Percentiles rank a stretch among this genome's conserved stretches.
Conservation (phyloP, 1,284 basidiomycete species). For the Cutaneotrichosporon mucoides region DNA sequence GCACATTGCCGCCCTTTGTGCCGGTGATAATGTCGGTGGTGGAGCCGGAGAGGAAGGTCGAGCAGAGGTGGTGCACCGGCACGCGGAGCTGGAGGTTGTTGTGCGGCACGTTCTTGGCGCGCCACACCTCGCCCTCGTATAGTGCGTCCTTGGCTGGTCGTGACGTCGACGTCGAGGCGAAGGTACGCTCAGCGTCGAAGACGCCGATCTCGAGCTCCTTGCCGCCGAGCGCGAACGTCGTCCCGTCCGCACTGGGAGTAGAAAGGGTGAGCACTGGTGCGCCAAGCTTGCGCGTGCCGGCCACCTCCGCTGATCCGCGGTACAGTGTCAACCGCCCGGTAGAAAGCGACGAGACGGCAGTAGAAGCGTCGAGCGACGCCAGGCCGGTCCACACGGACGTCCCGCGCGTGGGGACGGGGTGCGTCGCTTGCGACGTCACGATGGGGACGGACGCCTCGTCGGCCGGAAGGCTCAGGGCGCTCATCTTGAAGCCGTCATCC, state of each 20-base stretch:
- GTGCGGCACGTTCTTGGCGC: slow-evolving; percentile 56
- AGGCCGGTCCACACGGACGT: slow-evolving; percentile 18
- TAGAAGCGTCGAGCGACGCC: slow-evolving; percentile 19
- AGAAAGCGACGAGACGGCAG: slow-evolving; percentile 39
- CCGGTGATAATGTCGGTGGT: slow-evolving; percentile 61
- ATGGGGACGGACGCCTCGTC: slow-evolving; percentile 12
- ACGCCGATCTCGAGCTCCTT: slow-evolving; percentile 82
- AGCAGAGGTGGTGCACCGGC: slow-evolving; percentile 71
- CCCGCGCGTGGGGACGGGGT: slow-evolving; percentile 9
- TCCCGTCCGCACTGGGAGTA: slow-evolving; percentile 51
- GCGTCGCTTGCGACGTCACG: slow-evolving; percentile 10
- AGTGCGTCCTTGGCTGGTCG: slow-evolving; percentile 53
- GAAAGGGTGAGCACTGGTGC: slow-evolving; percentile 46
- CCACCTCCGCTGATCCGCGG: slow-evolving; percentile 3
- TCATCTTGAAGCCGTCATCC: slow-evolving; percentile 39
- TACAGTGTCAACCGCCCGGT: slow-evolving; percentile 37
- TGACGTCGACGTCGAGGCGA: slow-evolving; percentile 37
- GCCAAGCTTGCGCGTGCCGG: slow-evolving; percentile 11
- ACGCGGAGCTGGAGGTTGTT: slow-evolving; percentile 73
- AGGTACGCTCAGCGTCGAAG: slow-evolving; percentile 71
- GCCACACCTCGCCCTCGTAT: slow-evolving; percentile 57
- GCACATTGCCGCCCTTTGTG: slow-evolving; percentile 69
- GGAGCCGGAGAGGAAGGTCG: slow-evolving; percentile 51
- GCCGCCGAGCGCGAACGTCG: slow-evolving; percentile 72
- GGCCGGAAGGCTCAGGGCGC: slow-evolving; percentile 23